Conservation (phyloP, 495 filamentous ascomycete species). For the Glutinoglossum americanum region DNA sequence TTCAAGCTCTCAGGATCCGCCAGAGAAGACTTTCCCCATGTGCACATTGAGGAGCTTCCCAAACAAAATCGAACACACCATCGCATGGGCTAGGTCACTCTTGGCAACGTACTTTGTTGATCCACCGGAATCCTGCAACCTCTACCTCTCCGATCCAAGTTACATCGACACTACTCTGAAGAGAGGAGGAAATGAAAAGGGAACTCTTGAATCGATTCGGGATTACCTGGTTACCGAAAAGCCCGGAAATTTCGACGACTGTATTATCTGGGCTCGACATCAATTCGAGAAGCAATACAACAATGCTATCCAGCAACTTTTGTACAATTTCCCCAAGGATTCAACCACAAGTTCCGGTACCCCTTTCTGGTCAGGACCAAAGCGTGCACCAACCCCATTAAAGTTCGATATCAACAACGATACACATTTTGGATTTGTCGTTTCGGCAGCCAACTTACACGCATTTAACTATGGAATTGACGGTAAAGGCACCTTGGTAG, state of each 20-base stretch:
- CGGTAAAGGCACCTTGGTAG: constrained; percentile 41
- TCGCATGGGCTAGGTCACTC: constrained; percentile 89
- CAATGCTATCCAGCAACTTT: constrained; percentile 86
- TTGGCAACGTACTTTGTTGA: constrained; percentile 90
- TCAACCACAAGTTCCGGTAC: constrained; percentile 69
- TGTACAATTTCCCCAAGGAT: constrained; percentile 96
- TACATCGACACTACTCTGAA: constrained; percentile 80
- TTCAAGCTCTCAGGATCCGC: constrained; percentile 94
- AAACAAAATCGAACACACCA: constrained; percentile 97
- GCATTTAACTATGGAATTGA: constrained; percentile 97
- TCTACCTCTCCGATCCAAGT: constrained; percentile 79
- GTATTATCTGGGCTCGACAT: constrained; percentile 77
- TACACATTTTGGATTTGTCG: constrained; percentile 68
- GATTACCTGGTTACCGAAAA: constrained; percentile 87
- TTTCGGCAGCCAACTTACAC: constrained; percentile 78
- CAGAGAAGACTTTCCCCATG: constrained; percentile 97
- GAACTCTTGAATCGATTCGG: constrained; percentile 72
- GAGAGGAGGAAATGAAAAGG: constrained; percentile 90
- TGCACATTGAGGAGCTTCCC: constrained; percentile 96
- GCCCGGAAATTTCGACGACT: constrained; percentile 84
- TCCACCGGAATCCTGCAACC: constrained; percentile 82
- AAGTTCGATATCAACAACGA: constrained; percentile 69
- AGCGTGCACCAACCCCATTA: constrained; percentile 82
- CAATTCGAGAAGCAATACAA: constrained; percentile 96
- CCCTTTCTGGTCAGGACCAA: constrained; percentile 95